phyloP scores from a whole-genome alignment of 148 eudicot genomes.

The Chenopodium suecicum region DNA sequence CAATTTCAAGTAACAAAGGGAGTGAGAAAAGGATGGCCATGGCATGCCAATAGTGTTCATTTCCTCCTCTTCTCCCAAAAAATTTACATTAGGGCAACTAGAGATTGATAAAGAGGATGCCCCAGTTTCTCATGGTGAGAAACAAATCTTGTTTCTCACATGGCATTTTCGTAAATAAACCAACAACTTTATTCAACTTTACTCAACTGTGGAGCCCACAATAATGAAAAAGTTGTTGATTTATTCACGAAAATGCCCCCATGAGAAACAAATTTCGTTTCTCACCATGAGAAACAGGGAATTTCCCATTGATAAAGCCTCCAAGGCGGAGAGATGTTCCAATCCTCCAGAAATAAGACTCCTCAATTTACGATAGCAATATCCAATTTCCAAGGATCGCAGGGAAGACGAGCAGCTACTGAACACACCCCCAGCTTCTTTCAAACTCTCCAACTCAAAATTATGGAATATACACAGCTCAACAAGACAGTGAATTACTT shows the following conservation, averaged over 20 bases:
- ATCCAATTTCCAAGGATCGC: not conserved
- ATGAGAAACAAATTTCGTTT: too few relatives aligned
- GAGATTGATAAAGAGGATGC: not conserved
- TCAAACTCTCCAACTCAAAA: not conserved
- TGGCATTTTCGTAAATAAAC: too few relatives aligned
- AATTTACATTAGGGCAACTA: not conserved
- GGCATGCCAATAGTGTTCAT: not conserved
- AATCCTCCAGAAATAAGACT: conserved; percentile 7
- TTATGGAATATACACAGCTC: too few relatives aligned
- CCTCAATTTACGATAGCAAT: not conserved
- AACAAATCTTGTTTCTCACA: too few relatives aligned
- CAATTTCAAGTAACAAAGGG: not conserved
- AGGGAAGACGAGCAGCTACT: not conserved
- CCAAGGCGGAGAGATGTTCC: conserved; percentile 19
- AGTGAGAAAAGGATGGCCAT: conserved; percentile 6
- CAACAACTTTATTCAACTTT: too few relatives aligned
- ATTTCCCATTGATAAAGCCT: not conserved
- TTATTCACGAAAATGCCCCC: too few relatives aligned
- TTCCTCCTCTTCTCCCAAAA: not conserved
- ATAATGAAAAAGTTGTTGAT: too few relatives aligned
- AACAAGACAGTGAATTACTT: not conserved
- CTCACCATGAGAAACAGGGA: too few relatives aligned
- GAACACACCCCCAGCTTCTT: not conserved
- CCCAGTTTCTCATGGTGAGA: too few relatives aligned
- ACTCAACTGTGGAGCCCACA: too few relatives aligned